Conservation (phyloP, 257 asterid species). For the Solanum dulcamara region DNA sequence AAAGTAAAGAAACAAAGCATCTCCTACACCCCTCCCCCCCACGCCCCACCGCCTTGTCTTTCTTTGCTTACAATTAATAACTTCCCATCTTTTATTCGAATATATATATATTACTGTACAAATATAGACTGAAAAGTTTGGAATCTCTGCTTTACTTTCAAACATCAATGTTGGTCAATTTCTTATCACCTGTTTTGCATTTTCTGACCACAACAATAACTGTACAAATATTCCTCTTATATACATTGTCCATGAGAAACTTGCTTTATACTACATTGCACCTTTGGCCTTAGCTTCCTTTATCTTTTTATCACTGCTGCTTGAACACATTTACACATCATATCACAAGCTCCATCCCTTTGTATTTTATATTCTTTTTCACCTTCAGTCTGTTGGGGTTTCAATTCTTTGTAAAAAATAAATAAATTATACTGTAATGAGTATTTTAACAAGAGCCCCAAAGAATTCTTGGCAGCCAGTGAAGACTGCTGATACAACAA, state of each 20-base stretch:
- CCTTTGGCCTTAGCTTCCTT: neutral
- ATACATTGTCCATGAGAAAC: neutral
- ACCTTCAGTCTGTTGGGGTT: too few relatives aligned
- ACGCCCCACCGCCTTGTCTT: conserved; percentile 24
- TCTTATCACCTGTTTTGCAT: conserved; percentile 11
- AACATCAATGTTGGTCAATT: conserved; percentile 25
- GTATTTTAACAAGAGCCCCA: conserved; percentile 40
- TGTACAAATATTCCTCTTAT: neutral
- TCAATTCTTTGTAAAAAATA: neutral
- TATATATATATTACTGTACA: conserved; percentile 19
- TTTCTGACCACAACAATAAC: neutral
- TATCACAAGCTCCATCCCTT: neutral
- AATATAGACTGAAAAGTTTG: conserved; percentile 33
- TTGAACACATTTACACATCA: neutral
- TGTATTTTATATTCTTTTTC: neutral
- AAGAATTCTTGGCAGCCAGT: conserved; percentile 57
- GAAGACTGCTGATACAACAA: conserved; percentile 41
- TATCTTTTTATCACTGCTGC: neutral
- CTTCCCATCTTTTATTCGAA: conserved; percentile 20
- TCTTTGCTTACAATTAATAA: conserved; percentile 66
- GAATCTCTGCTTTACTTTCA: conserved; percentile 42
- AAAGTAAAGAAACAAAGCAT: conserved; percentile 66
- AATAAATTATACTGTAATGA: conserved; percentile 22
- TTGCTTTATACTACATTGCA: conserved; percentile 1
- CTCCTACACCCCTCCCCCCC: conserved; percentile 30